Evolutionary conservation across 1,284 basidiomycete species (phyloP), one percentile per base, ranked within the genome.

Genomic region (Cutaneotrichosporon cutaneum): DNA sequence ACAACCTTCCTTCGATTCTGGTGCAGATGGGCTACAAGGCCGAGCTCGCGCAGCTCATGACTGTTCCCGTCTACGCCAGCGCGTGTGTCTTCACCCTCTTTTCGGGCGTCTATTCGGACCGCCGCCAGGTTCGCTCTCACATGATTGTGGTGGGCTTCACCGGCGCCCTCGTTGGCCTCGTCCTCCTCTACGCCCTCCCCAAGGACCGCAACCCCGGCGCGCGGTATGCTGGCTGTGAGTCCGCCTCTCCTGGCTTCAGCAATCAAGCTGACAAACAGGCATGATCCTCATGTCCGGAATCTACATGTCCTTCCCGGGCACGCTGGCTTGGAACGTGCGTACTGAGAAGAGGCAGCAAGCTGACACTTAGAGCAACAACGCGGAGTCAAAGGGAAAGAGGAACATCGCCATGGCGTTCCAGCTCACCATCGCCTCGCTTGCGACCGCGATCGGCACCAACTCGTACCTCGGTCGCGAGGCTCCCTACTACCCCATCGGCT

Each of bases 11-110:
- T 1, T 52, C 65, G 2, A 68, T 70, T 45, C 30, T 71, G n/a
- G 61, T 58, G 2, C 61, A 67, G 59, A 59, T 73, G 50, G 71
- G 71, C 11, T 70, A 66, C 69, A 52, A 56, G 26, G 67, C 68
- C 9, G 66, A 59, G 8, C 63, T 64, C 18, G 70, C 70, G 9
- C 70, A 72, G 59, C 59, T 72, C 14, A 56, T 72, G 45, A 69
- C 67, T 1, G 61, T 70, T 24, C 70, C 70, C n/a, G 33, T 67
- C 18, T 68, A 71, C 61, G 48, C 26, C 26, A 26, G 22, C 21
- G 68, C 68, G 18, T 64, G 64, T 52, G 16, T 66, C 24, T 63
- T 66, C 61, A 55, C 56, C 7, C 53, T 65, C n/a, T 7, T 22
- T 4, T 58, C 44, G n/a, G 54, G 60, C 6, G 16, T 63, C 45